Percentiles rank a stretch among this genome's conserved stretches.
Conservation (phyloP, 2,329 filamentous ascomycete species). For the Aureobasidium sp. region DNA sequence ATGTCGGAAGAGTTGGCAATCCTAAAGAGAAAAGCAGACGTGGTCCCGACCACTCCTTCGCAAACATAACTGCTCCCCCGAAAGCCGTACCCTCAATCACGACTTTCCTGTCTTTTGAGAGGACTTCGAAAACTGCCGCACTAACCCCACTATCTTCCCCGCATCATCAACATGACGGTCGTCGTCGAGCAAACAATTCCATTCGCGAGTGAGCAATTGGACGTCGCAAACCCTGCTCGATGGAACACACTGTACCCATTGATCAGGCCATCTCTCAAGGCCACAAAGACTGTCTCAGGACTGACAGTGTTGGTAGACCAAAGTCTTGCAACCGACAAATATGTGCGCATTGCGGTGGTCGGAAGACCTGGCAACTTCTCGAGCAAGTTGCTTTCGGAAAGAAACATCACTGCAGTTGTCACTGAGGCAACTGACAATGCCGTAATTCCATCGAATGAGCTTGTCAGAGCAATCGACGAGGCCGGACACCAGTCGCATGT, state of each 20-base stretch:
- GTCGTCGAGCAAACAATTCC: constrained; percentile 32
- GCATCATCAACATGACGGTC: constrained; percentile 26
- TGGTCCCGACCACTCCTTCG: neutral
- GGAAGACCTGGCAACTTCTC: constrained; percentile 29
- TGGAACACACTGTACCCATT: constrained; percentile 31
- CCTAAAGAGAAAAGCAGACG: neutral
- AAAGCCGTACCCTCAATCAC: neutral
- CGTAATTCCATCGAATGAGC: constrained; percentile 23
- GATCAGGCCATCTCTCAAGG: constrained; percentile 27
- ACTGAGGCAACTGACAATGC: constrained; percentile 23
- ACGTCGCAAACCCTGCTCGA: constrained; percentile 26
- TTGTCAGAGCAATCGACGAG: constrained; percentile 23
- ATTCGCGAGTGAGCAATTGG: constrained; percentile 24
- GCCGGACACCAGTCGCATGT: constrained; percentile 22
- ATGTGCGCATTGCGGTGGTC: constrained; percentile 27
- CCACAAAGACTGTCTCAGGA: constrained; percentile 24
- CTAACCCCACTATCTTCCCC: constrained; percentile 8
- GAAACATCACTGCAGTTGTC: constrained; percentile 28
- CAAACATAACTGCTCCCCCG: neutral
- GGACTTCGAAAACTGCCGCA: neutral
- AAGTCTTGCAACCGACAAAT: constrained; percentile 22
- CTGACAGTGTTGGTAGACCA: constrained; percentile 29
- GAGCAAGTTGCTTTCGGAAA: constrained; percentile 29
- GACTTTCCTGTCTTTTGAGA: neutral
- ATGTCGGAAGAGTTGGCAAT: neutral